Evolutionary conservation across 345 rosid species (phyloP), one percentile per base, ranked within the genome.

Genomic region (Gossypium ekmanianum): DNA sequence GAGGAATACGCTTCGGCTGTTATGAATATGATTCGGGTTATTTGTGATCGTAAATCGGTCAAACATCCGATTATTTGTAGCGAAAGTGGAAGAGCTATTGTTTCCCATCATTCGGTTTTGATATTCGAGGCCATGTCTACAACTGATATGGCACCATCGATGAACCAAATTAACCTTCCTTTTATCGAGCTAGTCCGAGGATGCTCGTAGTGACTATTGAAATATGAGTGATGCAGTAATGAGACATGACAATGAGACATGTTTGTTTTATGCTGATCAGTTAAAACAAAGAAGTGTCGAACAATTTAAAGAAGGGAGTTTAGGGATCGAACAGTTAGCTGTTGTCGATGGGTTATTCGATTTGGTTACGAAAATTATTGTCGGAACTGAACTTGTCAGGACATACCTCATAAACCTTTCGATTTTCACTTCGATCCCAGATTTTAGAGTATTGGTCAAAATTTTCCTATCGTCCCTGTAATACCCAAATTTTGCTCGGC

Each of bases 371-470:
- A 87, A 85, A 39, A 88, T 79, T 20, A 82, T 90, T 11, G 92
- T 90, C 27, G 85, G 74, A 2, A 76, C 88, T 1, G 91, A 91
- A 52, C 80, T 91, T 0, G 83, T 83, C 34, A 88, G 84, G 5
- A 91, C 94, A 26, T 96, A 91, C 78, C 88, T 92, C 69, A 88
- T 90, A 22, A 96, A 96, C 73, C 89, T 96, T 2, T 96, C 99
- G 0, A 78, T 96, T 51, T 96, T 96, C 83, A 93, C 99, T 47
- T 96, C 99, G 2, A 93, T 96, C 79, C 98, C 98, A 18, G 98
- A 96, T 85, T 89, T 73, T 96, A 98, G 99, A 94, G 94, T 11
- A 96, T 93, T 68, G 94, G 87, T 12, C 99, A 93, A 87, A 73
- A 88, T 76, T 96, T 96, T 66, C 99, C 99, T 12, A 89, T 96